Conservation (phyloP, 768 basidiomycete genomes). For the Auricularia auricula-judae region DNA sequence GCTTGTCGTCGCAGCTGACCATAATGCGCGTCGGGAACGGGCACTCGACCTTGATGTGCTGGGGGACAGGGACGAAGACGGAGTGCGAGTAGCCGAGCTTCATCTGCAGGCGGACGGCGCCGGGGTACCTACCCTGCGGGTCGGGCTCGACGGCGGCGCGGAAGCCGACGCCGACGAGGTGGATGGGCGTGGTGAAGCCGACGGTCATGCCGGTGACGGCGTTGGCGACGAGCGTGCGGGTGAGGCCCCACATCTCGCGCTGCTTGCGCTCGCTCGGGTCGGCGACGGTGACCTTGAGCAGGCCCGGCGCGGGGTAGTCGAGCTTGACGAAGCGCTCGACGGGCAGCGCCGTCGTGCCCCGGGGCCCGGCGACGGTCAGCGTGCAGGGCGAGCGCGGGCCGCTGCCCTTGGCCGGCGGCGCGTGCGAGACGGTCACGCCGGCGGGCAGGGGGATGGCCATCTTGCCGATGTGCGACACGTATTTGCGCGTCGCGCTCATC, state of each 20-base stretch:
- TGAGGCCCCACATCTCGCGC: constrained; percentile 91
- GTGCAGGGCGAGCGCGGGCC: constrained; percentile 9
- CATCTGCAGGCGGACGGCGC: constrained; percentile 53
- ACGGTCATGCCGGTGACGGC: constrained; percentile 83
- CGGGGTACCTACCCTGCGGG: constrained; percentile 24
- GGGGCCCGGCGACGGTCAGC: constrained; percentile 47
- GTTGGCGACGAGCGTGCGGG: constrained; percentile 80
- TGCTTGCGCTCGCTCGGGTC: constrained; percentile 63
- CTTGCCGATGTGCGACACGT: constrained; percentile 37
- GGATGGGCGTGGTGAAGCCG: constrained; percentile 74
- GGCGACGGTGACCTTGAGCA: constrained; percentile 33
- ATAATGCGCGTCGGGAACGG: constrained; percentile 76
- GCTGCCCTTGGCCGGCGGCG: constrained; percentile 13
- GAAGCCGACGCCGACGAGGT: constrained; percentile 93
- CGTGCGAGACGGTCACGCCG: constrained; percentile 30
- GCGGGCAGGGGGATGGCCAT: constrained; percentile 41
- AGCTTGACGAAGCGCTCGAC: constrained; percentile 37
- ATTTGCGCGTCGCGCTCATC: background rate
- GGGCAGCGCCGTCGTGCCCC: constrained; percentile 38
- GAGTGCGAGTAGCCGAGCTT: constrained; percentile 90
- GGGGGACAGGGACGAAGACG: constrained; percentile 72
- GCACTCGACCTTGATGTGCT: constrained; percentile 69
- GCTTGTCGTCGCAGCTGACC: constrained; percentile 78
- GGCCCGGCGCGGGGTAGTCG: constrained; percentile 18
- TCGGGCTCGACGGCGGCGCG: constrained; percentile 78